Percentiles rank a stretch among this genome's conserved stretches.
Evolutionary conservation across 331 rosid genomes (phyloP).

Genomic region (Rosa hybrid): DNA sequence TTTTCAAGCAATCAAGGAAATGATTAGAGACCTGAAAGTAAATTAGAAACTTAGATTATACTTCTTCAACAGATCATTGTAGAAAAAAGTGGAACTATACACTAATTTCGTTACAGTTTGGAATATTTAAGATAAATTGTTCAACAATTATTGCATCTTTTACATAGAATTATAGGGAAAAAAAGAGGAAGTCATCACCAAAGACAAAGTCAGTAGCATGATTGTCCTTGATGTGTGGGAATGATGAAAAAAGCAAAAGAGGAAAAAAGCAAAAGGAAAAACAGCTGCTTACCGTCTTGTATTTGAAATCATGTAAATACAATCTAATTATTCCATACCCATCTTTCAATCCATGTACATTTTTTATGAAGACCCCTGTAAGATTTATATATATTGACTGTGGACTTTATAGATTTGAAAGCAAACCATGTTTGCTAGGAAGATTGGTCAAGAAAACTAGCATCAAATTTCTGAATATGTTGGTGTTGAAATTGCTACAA

Average conservation of each 20-base stretch:
- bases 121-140: neutral
- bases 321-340: neutral
- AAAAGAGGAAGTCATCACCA: slow-evolving; percentile 15
- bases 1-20: neutral
- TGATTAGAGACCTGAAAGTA: slow-evolving; percentile 1
- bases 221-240: slow-evolving; percentile 37
- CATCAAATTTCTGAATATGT: too few species aligned
- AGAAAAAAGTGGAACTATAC: neutral
- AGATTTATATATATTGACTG: too few species aligned
- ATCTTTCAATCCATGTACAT: neutral
- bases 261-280: slow-evolving; percentile 14
- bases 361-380: too few species aligned
- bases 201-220: slow-evolving; percentile 19
- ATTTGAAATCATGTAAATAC: neutral
- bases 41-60: neutral
- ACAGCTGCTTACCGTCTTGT: neutral
- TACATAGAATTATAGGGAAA: neutral
- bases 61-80: neutral
- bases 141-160: neutral
- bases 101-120: neutral
- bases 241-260: slow-evolving; percentile 33
- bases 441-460: too few species aligned
- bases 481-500: too few species aligned
- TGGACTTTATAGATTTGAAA: too few species aligned
- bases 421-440: too few species aligned